These are phyloP conservation scores for Penicillium polonicum DNA, from an alignment of 2,329 filamentous ascomycete genomes.

Conservation along the genomic window DNA sequence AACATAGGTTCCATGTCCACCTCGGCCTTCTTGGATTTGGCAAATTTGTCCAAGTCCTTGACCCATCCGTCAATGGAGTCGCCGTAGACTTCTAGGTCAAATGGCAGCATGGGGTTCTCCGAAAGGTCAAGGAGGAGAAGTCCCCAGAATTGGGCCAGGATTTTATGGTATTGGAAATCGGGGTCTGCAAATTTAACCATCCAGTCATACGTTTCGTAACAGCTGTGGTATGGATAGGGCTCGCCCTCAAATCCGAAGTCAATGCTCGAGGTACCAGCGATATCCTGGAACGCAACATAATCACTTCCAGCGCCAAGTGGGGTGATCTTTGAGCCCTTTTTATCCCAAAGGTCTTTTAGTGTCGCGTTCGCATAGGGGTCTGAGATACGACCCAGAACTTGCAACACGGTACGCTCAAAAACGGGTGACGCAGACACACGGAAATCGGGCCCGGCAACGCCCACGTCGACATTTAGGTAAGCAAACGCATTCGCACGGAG, in stretches of 20 bases:
- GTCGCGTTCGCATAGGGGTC: conserved; percentile 73
- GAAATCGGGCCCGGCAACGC: conserved; percentile 72
- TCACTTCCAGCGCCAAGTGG: conserved; percentile 75
- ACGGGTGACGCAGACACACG: conserved; percentile 77
- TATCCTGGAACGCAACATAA: conserved; percentile 85
- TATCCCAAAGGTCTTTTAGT: conserved; percentile 72
- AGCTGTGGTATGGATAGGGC: conserved; percentile 71
- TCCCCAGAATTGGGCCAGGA: conserved; percentile 75
- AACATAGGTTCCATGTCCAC: conserved; percentile 61
- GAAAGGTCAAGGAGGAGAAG: conserved; percentile 82
- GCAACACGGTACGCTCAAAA: conserved; percentile 68
- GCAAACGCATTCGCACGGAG: conserved; percentile 74
- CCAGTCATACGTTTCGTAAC: conserved; percentile 88
- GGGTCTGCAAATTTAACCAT: conserved; percentile 79
- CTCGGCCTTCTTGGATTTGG: conserved; percentile 52
- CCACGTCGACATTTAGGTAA: conserved; percentile 89
- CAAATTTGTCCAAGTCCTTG: conserved; percentile 65
- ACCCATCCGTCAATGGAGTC: conserved; percentile 63
- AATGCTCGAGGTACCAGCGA: conserved; percentile 83
- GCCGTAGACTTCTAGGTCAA: conserved; percentile 75
- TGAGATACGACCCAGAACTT: conserved; percentile 69
- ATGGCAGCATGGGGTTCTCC: conserved; percentile 77
- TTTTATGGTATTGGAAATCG: conserved; percentile 74
- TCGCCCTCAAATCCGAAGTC: conserved; percentile 76
- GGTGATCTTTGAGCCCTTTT: conserved; percentile 58